phyloP scores from a whole-genome alignment of 2,329 filamentous ascomycete genomes.

The Nigrospora oryzae region DNA sequence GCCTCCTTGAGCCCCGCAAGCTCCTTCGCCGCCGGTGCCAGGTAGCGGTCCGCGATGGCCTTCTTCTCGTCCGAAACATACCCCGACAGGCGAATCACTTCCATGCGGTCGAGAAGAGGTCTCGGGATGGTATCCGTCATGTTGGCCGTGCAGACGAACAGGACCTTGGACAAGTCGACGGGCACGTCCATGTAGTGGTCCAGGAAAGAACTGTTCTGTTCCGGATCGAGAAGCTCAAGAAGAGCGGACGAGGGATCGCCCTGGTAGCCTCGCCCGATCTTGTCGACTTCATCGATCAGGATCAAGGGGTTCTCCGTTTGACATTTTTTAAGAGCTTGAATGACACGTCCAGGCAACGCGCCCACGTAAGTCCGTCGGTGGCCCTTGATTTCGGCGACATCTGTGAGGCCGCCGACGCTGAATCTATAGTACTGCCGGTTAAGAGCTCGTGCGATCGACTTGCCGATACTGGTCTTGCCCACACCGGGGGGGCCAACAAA shows the following conservation, averaged over 20 bases:
- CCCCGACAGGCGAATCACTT: conserved; percentile 90
- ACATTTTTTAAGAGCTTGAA: conserved; percentile 97
- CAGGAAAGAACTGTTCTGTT: conserved; percentile 94
- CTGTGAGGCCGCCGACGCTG: conserved; percentile 91
- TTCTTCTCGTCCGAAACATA: conserved; percentile 99
- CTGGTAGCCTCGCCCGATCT: conserved; percentile 93
- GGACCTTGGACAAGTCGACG: conserved; percentile 88
- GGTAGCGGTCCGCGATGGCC: conserved; percentile 90
- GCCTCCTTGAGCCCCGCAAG: conserved; percentile 84
- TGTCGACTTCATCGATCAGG: conserved; percentile 95
- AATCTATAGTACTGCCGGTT: conserved; percentile 98
- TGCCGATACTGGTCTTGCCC: conserved; percentile 97
- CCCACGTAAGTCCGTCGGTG: conserved; percentile 95
- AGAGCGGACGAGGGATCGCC: conserved; percentile 92
- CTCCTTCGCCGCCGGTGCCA: conserved; percentile 90
- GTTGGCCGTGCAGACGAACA: conserved; percentile 97
- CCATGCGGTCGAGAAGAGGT: conserved; percentile 93
- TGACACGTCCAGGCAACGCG: conserved; percentile 89
- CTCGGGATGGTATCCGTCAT: conserved; percentile 88
- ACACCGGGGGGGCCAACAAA: conserved; percentile 96
- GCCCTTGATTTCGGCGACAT: conserved; percentile 98
- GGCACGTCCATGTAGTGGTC: conserved; percentile 98
- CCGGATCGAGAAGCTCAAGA: conserved; percentile 87
- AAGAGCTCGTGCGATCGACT: conserved; percentile 89
- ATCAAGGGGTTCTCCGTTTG: conserved; percentile 97